Conservation (phyloP, 2,329 filamentous ascomycete species). For the Calonectria naviculata region DNA sequence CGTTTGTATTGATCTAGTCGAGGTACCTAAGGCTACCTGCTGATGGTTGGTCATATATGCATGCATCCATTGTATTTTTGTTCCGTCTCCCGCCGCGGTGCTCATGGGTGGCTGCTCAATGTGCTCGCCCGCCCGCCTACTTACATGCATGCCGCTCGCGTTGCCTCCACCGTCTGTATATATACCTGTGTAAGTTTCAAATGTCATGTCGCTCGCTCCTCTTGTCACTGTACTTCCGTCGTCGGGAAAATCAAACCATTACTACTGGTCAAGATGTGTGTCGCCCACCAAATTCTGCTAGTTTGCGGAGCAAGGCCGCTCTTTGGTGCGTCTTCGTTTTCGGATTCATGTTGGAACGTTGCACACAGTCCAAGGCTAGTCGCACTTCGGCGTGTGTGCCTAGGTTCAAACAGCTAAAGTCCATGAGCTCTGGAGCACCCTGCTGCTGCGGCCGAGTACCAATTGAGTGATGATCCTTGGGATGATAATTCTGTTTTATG, state of each 20-base stretch:
- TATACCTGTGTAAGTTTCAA: conserved; percentile 17
- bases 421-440: background rate
- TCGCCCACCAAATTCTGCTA: conserved; percentile 28
- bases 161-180: conserved; percentile 21
- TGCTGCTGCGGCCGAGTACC: background rate
- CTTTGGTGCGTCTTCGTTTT: conserved; percentile 34
- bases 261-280: conserved; percentile 4
- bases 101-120: conserved; percentile 12
- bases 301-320: conserved; percentile 31
- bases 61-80: conserved; percentile 16
- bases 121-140: conserved; percentile 15
- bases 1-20: background rate
- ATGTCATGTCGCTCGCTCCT: conserved; percentile 2
- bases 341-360: conserved; percentile 43
- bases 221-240: conserved; percentile 12
- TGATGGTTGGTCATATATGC: background rate
- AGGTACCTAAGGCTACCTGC: background rate
- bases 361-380: conserved; percentile 72
- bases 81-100: background rate
- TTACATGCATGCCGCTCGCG: conserved; percentile 19
- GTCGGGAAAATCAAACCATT: conserved; percentile 21
- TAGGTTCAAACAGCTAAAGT: conserved; percentile 55
- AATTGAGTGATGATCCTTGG: background rate
- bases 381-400: conserved; percentile 71
- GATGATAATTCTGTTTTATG: conserved; percentile 27